These are phyloP conservation scores for Aspergillus puulaauensis DNA, from an alignment of 2,329 filamentous ascomycete species.

Conservation along the genomic window DNA sequence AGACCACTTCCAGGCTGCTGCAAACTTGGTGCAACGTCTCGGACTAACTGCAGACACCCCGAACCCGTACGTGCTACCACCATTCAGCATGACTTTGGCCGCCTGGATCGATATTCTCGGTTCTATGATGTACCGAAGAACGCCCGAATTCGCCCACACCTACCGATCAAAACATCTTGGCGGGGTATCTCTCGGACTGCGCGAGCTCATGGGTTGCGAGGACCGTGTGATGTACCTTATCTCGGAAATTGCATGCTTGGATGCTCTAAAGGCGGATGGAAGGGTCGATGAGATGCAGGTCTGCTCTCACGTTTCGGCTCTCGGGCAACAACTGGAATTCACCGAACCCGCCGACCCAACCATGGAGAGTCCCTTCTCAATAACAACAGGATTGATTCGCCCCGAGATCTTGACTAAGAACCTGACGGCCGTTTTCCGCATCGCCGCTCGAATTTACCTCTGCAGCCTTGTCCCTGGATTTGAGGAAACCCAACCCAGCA, in stretches of 20 bases:
- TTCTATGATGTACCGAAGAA: slow-evolving; percentile 82
- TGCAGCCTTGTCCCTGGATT: slow-evolving; percentile 92
- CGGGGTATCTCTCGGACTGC: slow-evolving; percentile 67
- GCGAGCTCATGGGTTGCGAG: slow-evolving; percentile 95
- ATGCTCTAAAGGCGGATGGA: slow-evolving; percentile 78
- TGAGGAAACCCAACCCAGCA: slow-evolving; percentile 70
- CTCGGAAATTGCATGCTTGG: slow-evolving; percentile 93
- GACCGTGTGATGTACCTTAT: slow-evolving; percentile 98
- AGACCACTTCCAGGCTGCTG: slow-evolving; percentile 91
- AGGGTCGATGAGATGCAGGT: slow-evolving; percentile 79
- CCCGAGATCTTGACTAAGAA: slow-evolving; percentile 83
- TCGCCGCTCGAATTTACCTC: slow-evolving; percentile 93
- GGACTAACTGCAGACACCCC: slow-evolving; percentile 70
- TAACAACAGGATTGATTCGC: slow-evolving; percentile 68
- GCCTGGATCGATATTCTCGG: slow-evolving; percentile 98
- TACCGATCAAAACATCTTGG: slow-evolving; percentile 88
- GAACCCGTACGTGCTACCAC: slow-evolving; percentile 63
- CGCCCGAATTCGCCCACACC: slow-evolving; percentile 87
- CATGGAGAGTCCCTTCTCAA: slow-evolving; percentile 58
- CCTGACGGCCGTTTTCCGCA: slow-evolving; percentile 85
- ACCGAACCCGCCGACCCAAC: slow-evolving; percentile 68
- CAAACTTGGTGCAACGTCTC: slow-evolving; percentile 80
- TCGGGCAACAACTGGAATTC: slow-evolving; percentile 80
- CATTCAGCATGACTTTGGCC: slow-evolving; percentile 88
- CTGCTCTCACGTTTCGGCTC: slow-evolving; percentile 84